Conservation (phyloP, 306 rosid genomes). For the Medicago truncatula region MtrunA17r5.0-ANR NC_053045.1:30450001-30450500, state of each 20-base stretch:
- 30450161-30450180: conserved; percentile 40
- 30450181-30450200: conserved; percentile 30
- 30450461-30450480: background rate
- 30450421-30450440: conserved; percentile 87
- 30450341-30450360: conserved; percentile 84
- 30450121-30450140: background rate
- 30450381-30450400: conserved; percentile 95
- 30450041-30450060: conserved; percentile 11
- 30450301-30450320: conserved; percentile 85
- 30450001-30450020: background rate
- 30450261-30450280: conserved; percentile 93
- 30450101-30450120: conserved; percentile 10
- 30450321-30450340: conserved; percentile 94
- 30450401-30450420: conserved; percentile 96
- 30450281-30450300: conserved; percentile 93
- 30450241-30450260: conserved; percentile 76
- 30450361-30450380: conserved; percentile 95
- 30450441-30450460: conserved; percentile 74
- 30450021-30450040: background rate
- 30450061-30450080: background rate
- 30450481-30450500: background rate
- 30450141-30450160: conserved; percentile 19
- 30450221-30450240: conserved; percentile 7
- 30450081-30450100: conserved; percentile 1
- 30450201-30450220: conserved; percentile 16